phyloP scores from a whole-genome alignment of 331 rosid species.

The Quercus lobata region DNA sequence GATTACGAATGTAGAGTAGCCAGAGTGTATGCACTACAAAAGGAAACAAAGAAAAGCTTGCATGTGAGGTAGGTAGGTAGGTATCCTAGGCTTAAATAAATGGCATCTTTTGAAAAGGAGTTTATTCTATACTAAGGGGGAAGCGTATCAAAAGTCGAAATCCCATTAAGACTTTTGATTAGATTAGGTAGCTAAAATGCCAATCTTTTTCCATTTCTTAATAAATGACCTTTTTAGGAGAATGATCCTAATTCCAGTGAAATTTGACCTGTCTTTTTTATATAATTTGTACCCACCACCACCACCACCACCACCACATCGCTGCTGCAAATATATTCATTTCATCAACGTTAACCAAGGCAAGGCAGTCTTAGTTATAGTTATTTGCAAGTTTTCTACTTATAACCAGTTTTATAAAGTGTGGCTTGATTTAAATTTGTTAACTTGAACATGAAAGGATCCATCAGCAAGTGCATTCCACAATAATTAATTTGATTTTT shows the following conservation, averaged over 20 bases:
- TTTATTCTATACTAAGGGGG: conserved; percentile 10
- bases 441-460: too few relatives aligned
- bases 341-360: too few relatives aligned
- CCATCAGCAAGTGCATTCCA: too few relatives aligned
- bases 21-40: conserved; percentile 19
- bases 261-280: background rate
- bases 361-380: too few relatives aligned
- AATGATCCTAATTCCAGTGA: background rate
- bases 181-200: background rate
- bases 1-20: conserved; percentile 6
- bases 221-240: background rate
- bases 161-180: background rate
- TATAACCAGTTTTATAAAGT: too few relatives aligned
- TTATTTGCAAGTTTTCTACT: too few relatives aligned
- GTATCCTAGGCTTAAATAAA: conserved; percentile 31
- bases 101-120: conserved; percentile 17
- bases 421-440: too few relatives aligned
- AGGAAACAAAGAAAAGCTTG: conserved; percentile 14
- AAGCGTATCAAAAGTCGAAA: background rate
- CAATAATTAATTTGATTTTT: too few relatives aligned
- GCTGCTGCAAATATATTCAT: too few relatives aligned
- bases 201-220: background rate
- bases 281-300: background rate
- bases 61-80: conserved; percentile 6
- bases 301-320: too few relatives aligned